Conservation (phyloP, 2,329 filamentous ascomycete species). For the Beauveria australis region DNA sequence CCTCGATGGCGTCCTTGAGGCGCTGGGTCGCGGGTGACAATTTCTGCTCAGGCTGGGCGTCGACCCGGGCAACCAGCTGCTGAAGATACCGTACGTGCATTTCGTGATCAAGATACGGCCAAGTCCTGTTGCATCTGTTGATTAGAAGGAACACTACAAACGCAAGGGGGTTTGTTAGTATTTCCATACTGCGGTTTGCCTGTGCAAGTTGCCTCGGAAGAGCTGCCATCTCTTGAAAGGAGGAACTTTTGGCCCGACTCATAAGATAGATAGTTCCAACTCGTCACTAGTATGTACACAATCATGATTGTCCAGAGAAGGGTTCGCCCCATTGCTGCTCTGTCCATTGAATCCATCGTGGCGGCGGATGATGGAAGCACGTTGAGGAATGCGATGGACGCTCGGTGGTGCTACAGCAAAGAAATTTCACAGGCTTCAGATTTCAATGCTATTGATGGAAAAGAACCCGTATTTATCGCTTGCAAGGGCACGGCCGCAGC, state of each 20-base stretch:
- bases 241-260: not conserved
- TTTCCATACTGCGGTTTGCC: not conserved
- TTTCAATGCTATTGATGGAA: too few relatives aligned
- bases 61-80: not conserved
- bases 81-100: not conserved
- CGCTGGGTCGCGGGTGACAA: conserved; percentile 2
- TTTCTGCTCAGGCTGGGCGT: not conserved
- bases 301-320: not conserved
- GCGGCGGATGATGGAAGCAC: not conserved
- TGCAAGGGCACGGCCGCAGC: too few relatives aligned
- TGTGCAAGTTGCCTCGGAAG: not conserved
- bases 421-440: too few relatives aligned
- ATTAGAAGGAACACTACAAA: not conserved
- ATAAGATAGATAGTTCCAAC: not conserved
- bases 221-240: not conserved
- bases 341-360: not conserved
- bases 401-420: not conserved
- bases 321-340: not conserved
- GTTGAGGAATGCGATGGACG: not conserved
- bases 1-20: conserved; percentile 4
- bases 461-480: too few relatives aligned
- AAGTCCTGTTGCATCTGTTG: not conserved
- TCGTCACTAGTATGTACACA: not conserved
- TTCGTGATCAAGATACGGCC: not conserved
- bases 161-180: not conserved